A percentile compares a stretch with the other conserved stretches of the same genome.
phyloP scores from a whole-genome alignment of 495 filamentous ascomycete genomes.

The Ramalina intermedia region DNA sequence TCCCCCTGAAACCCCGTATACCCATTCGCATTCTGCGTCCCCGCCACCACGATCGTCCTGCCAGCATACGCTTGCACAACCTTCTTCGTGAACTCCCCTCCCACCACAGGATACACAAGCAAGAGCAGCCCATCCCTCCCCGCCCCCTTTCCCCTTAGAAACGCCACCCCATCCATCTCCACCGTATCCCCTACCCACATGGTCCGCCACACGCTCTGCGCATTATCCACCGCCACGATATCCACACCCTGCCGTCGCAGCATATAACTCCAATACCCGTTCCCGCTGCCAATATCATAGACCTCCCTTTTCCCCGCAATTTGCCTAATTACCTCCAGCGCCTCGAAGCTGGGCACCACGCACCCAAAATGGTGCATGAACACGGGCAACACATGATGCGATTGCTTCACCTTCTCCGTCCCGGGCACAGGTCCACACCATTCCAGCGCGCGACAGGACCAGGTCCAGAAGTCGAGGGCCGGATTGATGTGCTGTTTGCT shows the following conservation, averaged over 20 bases:
- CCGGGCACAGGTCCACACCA: slow-evolving; percentile 36
- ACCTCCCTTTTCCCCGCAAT: slow-evolving; percentile 26
- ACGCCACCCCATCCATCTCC: slow-evolving; percentile 29
- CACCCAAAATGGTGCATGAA: slow-evolving; percentile 57
- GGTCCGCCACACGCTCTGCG: slow-evolving; percentile 37
- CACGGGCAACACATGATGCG: slow-evolving; percentile 45
- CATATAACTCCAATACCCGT: slow-evolving; percentile 50
- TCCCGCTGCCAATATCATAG: slow-evolving; percentile 41
- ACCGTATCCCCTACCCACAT: slow-evolving; percentile 46
- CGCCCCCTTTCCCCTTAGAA: slow-evolving; percentile 23
- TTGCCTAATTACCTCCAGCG: slow-evolving; percentile 33
- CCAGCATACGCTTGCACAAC: slow-evolving; percentile 40
- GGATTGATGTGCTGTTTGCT: slow-evolving; percentile 35
- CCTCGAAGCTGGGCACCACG: slow-evolving; percentile 40
- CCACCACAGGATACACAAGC: slow-evolving; percentile 47
- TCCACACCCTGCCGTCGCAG: slow-evolving; percentile 30
- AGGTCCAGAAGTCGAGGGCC: slow-evolving; percentile 41
- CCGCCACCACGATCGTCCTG: slow-evolving; percentile 41
- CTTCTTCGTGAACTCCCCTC: slow-evolving; percentile 36
- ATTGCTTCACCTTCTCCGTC: slow-evolving; percentile 23
- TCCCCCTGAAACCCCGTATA: slow-evolving; percentile 43
- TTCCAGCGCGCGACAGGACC: slow-evolving; percentile 30
- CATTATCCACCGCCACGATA: slow-evolving; percentile 36
- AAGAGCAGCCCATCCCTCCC: slow-evolving; percentile 34
- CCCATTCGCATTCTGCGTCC: slow-evolving; percentile 50